Conservation (phyloP, 305 asterid genomes). For the Fraxinus paxiana region DNA sequence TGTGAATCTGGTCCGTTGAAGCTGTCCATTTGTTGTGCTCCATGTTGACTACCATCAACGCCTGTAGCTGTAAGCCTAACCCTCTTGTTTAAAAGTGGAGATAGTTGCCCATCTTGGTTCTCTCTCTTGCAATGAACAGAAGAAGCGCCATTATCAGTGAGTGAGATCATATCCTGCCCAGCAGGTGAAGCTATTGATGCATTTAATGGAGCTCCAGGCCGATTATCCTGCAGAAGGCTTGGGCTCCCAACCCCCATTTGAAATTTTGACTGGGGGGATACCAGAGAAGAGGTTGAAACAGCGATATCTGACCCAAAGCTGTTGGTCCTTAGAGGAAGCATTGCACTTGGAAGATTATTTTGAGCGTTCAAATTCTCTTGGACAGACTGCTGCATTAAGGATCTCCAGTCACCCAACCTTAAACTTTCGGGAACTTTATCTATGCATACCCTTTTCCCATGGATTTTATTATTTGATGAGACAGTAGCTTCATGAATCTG, state of each 20-base stretch:
- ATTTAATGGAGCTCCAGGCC: slow-evolving; percentile 48
- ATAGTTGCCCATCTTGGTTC: slow-evolving; percentile 65
- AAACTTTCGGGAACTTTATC: slow-evolving; percentile 68
- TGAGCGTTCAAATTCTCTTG: slow-evolving; percentile 50
- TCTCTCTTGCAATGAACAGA: slow-evolving; percentile 70
- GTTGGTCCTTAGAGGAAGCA: slow-evolving; percentile 54
- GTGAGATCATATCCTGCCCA: slow-evolving; percentile 62
- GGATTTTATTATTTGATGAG: slow-evolving; percentile 42
- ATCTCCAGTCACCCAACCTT: slow-evolving; percentile 54
- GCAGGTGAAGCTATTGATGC: slow-evolving; percentile 61
- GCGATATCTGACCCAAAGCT: slow-evolving; percentile 68
- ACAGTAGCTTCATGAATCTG: slow-evolving; percentile 56
- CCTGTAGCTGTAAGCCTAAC: slow-evolving; percentile 45
- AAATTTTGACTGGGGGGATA: slow-evolving; percentile 52
- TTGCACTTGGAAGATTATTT: slow-evolving; percentile 49
- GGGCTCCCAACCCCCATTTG: slow-evolving; percentile 60
- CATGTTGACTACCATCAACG: slow-evolving; percentile 51
- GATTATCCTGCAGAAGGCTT: slow-evolving; percentile 66
- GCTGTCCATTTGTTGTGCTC: slow-evolving; percentile 57
- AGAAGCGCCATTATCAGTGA: slow-evolving; percentile 48
- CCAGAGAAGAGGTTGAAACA: slow-evolving; percentile 47
- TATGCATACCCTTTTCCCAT: slow-evolving; percentile 58
- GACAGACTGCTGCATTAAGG: slow-evolving; percentile 48
- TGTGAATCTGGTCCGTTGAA: slow-evolving; percentile 66
- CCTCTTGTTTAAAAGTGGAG: slow-evolving; percentile 71